phyloP scores from a whole-genome alignment of 148 eudicot species.

The Linanthus parryae region DNA sequence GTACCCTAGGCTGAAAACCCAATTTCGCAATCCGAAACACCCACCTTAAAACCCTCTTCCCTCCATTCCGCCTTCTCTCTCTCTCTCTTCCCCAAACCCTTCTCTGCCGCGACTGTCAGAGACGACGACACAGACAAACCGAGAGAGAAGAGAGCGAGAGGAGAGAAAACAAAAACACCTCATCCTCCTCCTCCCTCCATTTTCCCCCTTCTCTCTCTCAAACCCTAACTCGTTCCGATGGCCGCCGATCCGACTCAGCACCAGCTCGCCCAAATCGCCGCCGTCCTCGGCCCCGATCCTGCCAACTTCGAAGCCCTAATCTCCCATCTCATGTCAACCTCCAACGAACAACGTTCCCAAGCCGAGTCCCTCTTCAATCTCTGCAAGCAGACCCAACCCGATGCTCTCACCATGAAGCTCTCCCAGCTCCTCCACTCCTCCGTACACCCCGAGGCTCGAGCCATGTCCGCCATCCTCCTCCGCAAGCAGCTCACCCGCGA shows the following conservation, averaged over 20 bases:
- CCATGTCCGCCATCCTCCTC: conserved; percentile 46
- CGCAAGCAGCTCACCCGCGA: conserved; percentile 41
- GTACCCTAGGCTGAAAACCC: too few species aligned
- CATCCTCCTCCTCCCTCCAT: too few species aligned
- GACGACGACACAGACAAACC: too few species aligned
- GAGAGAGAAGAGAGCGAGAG: too few species aligned
- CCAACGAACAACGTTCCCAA: conserved; percentile 52
- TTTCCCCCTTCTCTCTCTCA: too few species aligned
- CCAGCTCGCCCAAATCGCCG: conserved; percentile 42
- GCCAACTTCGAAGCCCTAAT: conserved; percentile 59
- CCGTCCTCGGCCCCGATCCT: conserved; percentile 44
- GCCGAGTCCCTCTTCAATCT: conserved; percentile 60
- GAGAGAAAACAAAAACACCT: too few species aligned
- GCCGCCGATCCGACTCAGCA: conserved; percentile 42
- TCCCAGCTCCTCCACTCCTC: conserved; percentile 37
- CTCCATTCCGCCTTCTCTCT: too few species aligned
- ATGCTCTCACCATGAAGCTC: conserved; percentile 44
- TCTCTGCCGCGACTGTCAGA: too few species aligned
- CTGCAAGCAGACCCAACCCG: conserved; percentile 46
- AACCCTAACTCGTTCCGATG: too few species aligned
- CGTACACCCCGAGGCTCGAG: conserved; percentile 36
- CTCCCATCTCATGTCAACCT: conserved; percentile 56
- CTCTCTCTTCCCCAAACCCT: too few species aligned
- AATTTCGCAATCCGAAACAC: too few species aligned
- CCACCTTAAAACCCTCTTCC: too few species aligned